Conservation (phyloP, 2,329 filamentous ascomycete species). For the Pseudomassariella vexata region DNA sequence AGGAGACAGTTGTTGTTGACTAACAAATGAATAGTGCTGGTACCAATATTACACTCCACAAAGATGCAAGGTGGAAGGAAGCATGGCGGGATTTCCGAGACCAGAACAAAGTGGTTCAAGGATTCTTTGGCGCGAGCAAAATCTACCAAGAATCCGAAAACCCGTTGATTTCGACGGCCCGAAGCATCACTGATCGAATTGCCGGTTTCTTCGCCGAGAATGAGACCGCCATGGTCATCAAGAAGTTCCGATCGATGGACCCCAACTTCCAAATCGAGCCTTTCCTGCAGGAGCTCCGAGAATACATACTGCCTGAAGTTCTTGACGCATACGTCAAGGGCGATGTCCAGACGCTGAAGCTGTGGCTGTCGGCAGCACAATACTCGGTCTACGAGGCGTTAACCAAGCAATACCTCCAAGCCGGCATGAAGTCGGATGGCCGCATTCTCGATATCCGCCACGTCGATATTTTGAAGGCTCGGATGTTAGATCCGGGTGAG, state of each 20-base stretch:
- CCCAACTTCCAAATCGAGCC: slow-evolving; percentile 91
- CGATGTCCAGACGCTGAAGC: slow-evolving; percentile 80
- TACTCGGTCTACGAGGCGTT: slow-evolving; percentile 96
- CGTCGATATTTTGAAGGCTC: slow-evolving; percentile 79
- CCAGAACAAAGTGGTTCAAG: slow-evolving; percentile 80
- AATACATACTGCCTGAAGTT: slow-evolving; percentile 96
- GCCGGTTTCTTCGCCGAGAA: slow-evolving; percentile 98
- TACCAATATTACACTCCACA: slow-evolving; percentile 91
- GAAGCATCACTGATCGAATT: slow-evolving; percentile 88
- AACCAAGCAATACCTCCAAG: slow-evolving; percentile 90
- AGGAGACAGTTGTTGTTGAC: slow-evolving; percentile 11
- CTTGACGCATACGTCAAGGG: slow-evolving; percentile 98
- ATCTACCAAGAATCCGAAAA: slow-evolving; percentile 97
- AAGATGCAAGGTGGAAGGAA: slow-evolving; percentile 96
- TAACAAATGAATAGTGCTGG: slow-evolving; percentile 63
- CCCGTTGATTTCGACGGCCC: slow-evolving; percentile 84
- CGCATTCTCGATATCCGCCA: slow-evolving; percentile 92
- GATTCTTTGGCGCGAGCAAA: slow-evolving; percentile 77
- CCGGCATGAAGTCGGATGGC: slow-evolving; percentile 89
- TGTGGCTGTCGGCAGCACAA: slow-evolving; percentile 94
- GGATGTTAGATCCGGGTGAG: slow-evolving; percentile 78
- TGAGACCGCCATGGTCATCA: slow-evolving; percentile 95
- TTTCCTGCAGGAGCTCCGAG: slow-evolving; percentile 90
- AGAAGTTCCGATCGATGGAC: slow-evolving; percentile 95
- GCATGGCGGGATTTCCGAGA: slow-evolving; percentile 97